phyloP scores from a whole-genome alignment of 2,329 filamentous ascomycete genomes.

The Dactylonectria macrodidyma region DNA sequence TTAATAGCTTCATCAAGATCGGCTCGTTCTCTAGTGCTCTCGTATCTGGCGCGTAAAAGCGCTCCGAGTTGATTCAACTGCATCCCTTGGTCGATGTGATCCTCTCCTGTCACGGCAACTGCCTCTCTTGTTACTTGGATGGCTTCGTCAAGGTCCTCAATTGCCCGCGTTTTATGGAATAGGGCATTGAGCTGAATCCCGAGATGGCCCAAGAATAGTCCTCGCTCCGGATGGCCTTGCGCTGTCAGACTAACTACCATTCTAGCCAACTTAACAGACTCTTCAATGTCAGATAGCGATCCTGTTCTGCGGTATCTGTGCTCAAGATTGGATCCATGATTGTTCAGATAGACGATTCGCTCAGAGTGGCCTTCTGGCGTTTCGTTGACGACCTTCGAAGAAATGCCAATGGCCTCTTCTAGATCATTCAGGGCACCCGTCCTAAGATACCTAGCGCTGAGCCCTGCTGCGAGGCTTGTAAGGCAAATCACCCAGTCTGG shows the following conservation, averaged over 20 bases:
- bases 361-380: neutral
- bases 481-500: neutral
- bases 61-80: neutral
- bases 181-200: slow-evolving; percentile 22
- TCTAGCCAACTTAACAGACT: neutral
- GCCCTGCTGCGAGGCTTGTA: slow-evolving; percentile 8
- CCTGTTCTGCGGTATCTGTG: neutral
- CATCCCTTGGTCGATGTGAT: neutral
- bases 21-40: neutral
- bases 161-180: slow-evolving; percentile 8
- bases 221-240: neutral
- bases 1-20: neutral
- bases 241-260: neutral
- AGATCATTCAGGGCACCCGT: neutral
- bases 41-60: neutral
- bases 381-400: neutral
- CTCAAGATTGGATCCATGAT: neutral
- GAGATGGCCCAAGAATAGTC: neutral
- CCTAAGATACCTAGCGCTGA: neutral
- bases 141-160: neutral
- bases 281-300: neutral
- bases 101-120: neutral
- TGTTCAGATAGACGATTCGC: neutral
- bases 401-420: neutral
- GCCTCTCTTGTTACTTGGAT: neutral